These are phyloP conservation scores for Cyberlindnera mississippiensis DNA, from an alignment of 805 yeast species.

Conservation along the genomic window DNA sequence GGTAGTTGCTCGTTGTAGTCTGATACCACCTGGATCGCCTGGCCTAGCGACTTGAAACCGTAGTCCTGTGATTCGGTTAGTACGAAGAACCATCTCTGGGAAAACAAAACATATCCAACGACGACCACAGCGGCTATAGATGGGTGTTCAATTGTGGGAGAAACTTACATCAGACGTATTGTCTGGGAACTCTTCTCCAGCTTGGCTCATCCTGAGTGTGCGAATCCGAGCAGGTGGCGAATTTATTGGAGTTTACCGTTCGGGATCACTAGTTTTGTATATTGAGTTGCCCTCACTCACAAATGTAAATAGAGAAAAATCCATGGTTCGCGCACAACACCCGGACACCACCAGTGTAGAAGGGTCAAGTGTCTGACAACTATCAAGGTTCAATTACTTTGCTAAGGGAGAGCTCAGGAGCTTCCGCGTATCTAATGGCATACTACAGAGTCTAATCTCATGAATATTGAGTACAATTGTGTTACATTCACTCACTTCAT, in stretches of 20 bases:
- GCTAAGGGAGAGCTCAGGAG: not conserved
- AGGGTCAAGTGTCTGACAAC: not conserved
- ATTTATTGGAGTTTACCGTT: not conserved
- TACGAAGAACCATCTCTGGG: not conserved
- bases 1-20: slow-evolving; percentile 34
- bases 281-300: not conserved
- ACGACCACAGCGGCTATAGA: not conserved
- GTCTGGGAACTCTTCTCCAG: slow-evolving; percentile 4
- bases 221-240: not conserved
- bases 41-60: slow-evolving; percentile 40
- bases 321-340: not conserved
- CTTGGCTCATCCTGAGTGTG: not conserved
- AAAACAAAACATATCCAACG: not conserved
- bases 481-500: not conserved
- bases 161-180: slow-evolving; percentile 21
- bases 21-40: slow-evolving; percentile 31
- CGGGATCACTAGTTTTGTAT: not conserved
- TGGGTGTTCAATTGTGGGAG: not conserved
- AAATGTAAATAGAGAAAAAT: slow-evolving; percentile 1
- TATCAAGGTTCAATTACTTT: too few relatives aligned
- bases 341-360: not conserved
- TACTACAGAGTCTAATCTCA: too few relatives aligned
- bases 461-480: not conserved
- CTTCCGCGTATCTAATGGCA: not conserved
- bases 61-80: slow-evolving; percentile 31